Evolutionary conservation across 768 basidiomycete genomes (phyloP), one percentile per base, ranked within the genome.

Genomic region (Strobilomyces confusus): DNA sequence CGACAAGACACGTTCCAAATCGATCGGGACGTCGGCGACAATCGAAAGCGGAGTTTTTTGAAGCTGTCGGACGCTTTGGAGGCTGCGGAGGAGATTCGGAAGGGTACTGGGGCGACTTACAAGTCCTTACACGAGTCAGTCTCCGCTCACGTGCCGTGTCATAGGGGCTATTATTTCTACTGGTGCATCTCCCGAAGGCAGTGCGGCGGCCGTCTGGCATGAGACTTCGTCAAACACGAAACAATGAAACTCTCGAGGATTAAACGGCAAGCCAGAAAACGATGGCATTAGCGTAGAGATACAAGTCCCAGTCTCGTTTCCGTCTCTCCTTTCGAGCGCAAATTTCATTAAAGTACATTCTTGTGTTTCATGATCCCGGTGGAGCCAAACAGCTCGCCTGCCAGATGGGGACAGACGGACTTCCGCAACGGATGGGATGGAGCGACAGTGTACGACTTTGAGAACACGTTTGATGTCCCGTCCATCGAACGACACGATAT

Each of bases 191-290:
- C 82, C 81, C 17, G 77, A 80, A 36, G 76, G 73, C 14, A 84
- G 64, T 11, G 75, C 77, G 14, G 83, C 63, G 59, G 71, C 78
- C 30, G 85, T 68, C 29, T 74, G 70, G 30, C 83, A 81, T 3
- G 75, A 75, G 5, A 74, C 69, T 58, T 86, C 84, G 50, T 86
- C 81, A 50, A 85, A 81, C 4, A 75, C 75, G 26, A 84, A 64
- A 0, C 74, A 73, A 33, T 73, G 72, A 50, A 76, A 77, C 26
- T 71, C 69, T 23, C 72, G 67, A 17, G 76, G 72, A 56, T 75
- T 72, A 49, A 85, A 82, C 0, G 82, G 82, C 36, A 84, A 65
- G 2, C 77, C 74, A 13, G 77, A 69, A 56, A 79, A 70, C 11
- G 70, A 63, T 1, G 79, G 77, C 42, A 82, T 65, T 33, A 84